Percentiles rank a stretch among this genome's conserved stretches.
These are phyloP conservation scores for Hansenula anomala DNA, from an alignment of 1,139 yeast species.

Conservation along the genomic window DNA sequence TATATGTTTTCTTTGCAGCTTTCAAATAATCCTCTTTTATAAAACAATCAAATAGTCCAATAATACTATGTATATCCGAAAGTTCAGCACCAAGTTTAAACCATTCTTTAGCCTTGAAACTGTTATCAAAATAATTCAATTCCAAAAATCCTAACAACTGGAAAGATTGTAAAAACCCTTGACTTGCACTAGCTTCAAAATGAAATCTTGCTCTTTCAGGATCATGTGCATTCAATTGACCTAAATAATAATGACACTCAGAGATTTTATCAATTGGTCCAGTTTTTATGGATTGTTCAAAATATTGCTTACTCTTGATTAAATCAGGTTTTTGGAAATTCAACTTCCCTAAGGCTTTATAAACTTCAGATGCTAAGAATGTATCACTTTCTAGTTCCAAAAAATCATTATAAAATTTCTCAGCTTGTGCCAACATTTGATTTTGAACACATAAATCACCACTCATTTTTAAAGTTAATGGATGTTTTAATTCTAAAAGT, in stretches of 20 bases:
- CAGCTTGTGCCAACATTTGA: constrained; percentile 44
- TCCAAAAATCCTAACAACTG: constrained; percentile 75
- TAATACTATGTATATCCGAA: constrained; percentile 50
- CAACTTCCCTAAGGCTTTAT: constrained; percentile 63
- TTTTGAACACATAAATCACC: constrained; percentile 64
- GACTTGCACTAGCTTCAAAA: constrained; percentile 69
- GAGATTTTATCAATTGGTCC: constrained; percentile 57
- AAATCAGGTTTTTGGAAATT: constrained; percentile 52
- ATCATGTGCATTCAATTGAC: constrained; percentile 59
- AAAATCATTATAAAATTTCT: constrained; percentile 56
- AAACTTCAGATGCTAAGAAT: constrained; percentile 67
- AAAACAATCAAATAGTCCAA: constrained; percentile 67
- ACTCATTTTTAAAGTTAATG: constrained; percentile 64
- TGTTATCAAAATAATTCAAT: constrained; percentile 56
- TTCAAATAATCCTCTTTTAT: constrained; percentile 20
- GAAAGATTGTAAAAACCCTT: constrained; percentile 74
- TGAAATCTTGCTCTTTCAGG: constrained; percentile 61
- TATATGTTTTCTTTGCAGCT: constrained; percentile 22
- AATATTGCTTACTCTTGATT: constrained; percentile 45
- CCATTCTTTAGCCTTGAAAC: constrained; percentile 68
- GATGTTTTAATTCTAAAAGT: constrained; percentile 60
- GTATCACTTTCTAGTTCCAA: constrained; percentile 50
- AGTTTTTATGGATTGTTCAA: constrained; percentile 54
- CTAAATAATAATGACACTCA: constrained; percentile 74
- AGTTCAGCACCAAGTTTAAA: constrained; percentile 74